Base-by-base conservation (phyloP, 176 grass and related monocot species). In the Lolium perenne region DNA sequence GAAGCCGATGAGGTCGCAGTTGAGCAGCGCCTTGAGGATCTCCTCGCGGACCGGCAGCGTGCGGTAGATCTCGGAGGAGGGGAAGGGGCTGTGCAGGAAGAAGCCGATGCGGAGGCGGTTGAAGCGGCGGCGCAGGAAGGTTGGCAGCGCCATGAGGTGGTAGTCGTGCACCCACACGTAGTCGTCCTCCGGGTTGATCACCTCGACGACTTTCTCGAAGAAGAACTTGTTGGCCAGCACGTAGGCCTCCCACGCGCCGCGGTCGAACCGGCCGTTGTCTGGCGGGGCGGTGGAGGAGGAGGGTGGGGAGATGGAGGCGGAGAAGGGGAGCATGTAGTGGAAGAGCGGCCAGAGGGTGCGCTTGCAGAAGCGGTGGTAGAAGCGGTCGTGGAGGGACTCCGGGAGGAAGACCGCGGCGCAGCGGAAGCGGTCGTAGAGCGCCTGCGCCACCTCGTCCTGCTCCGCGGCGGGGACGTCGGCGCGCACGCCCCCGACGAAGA, bases 91-190 rank as follows among this genome's bases (percentile, higher is more conserved):
- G 40, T 99, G 97, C 45, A 99, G 97, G 85, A 99, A 99, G 89
- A 99, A 99, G n/a, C 97, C 97, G 12, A 99, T 94, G 77, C 94
- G 92, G 67, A 99, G 92, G 57, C 97, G 88, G 68, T 99, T 99
- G 88, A 99, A 99, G 12, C 97, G 46, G 63, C 94, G 94, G 26
- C 97, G 84, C 72, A 99, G 97, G 82, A 99, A 99, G 53, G 94
- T 97, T 1, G 97, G 97, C n/a, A 99, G 92, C 10, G 89, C 97
- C 97, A 99, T 99, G 70, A 99, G 90, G 71, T 99, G 97, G 88
- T 99, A 99, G 71, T 99, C 97, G 43, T 99, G 97, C 75, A 99
- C 90, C 97, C 97, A 99, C 0, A 99, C 89, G 41, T 97, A 99
- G 84, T 99, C 97, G 17, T 99, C 97, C 71, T 99, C 97, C 20